Conservation (phyloP, 495 filamentous ascomycete genomes). For the Haplographium delicatum region DNA sequence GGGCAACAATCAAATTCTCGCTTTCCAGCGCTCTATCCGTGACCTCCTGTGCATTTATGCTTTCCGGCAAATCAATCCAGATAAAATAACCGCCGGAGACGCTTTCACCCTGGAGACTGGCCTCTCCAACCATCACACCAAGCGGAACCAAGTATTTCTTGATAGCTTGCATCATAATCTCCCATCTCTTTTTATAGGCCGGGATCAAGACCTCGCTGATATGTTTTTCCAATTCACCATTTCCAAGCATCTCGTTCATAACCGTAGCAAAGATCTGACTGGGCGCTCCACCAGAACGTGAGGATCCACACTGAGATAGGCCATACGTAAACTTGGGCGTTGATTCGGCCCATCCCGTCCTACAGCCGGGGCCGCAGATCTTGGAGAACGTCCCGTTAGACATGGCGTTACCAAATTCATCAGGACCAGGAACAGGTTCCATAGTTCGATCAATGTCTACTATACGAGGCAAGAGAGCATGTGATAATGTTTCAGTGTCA, state of each 20-base stretch:
- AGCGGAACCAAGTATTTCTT: constrained; percentile 49
- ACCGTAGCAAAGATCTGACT: constrained; percentile 65
- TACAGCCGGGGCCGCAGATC: constrained; percentile 68
- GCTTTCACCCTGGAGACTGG: constrained; percentile 20
- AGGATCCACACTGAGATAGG: constrained; percentile 62
- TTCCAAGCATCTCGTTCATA: constrained; percentile 52
- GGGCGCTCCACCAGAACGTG: constrained; percentile 70
- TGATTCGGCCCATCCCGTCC: constrained; percentile 80
- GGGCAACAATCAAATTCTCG: constrained; percentile 57
- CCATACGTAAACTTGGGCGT: constrained; percentile 62
- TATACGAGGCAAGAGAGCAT: constrained; percentile 57
- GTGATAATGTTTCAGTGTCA: constrained; percentile 24
- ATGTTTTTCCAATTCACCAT: constrained; percentile 43
- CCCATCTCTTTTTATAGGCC: constrained; percentile 40
- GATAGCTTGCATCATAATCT: constrained; percentile 47
- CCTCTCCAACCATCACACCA: constrained; percentile 42
- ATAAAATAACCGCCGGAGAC: constrained; percentile 74
- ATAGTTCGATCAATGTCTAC: constrained; percentile 53
- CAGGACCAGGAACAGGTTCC: constrained; percentile 27
- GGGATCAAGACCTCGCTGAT: constrained; percentile 39
- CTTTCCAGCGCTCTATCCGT: constrained; percentile 49
- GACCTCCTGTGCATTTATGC: constrained; percentile 47
- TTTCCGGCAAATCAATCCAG: constrained; percentile 61
- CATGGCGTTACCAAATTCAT: constrained; percentile 65
- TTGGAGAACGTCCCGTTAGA: constrained; percentile 86